Conservation (phyloP, 2,329 filamentous ascomycete genomes). For the Mycosphaerella arachidis region DNA sequence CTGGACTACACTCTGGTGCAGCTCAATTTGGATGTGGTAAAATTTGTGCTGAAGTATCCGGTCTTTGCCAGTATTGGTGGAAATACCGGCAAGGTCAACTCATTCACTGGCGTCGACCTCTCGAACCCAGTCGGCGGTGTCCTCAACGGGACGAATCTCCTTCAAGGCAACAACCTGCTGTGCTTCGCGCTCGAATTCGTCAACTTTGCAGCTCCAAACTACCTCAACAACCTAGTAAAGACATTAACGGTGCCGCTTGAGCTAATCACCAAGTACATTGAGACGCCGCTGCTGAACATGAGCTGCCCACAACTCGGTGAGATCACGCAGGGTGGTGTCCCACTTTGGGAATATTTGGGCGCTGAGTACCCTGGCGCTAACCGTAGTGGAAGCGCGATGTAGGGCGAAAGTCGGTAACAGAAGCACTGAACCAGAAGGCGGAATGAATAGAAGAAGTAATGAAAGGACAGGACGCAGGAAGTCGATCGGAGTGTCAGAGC, state of each 20-base stretch:
- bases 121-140: conserved; percentile 38
- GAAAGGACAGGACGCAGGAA: not conserved
- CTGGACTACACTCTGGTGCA: conserved; percentile 18
- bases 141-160: conserved; percentile 33
- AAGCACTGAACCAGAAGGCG: not conserved
- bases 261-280: conserved; percentile 11
- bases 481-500: not conserved
- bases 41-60: conserved; percentile 19
- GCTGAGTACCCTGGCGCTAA: conserved; percentile 21
- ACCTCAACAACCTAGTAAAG: conserved; percentile 28
- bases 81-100: conserved; percentile 24
- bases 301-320: conserved; percentile 19
- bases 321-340: conserved; percentile 17
- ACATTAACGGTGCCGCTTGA: conserved; percentile 16
- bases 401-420: not conserved
- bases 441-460: not conserved
- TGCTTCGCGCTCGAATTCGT: conserved; percentile 25
- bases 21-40: conserved; percentile 19
- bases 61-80: conserved; percentile 20
- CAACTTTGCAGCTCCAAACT: conserved; percentile 33
- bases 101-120: conserved; percentile 25
- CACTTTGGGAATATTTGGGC: conserved; percentile 16
- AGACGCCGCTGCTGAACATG: conserved; percentile 15
- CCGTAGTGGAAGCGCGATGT: conserved; percentile 8
- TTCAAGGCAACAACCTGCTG: conserved; percentile 15